These are phyloP conservation scores for Colletotrichum sp. DNA, from an alignment of 2,329 filamentous ascomycete genomes.

Conservation along the genomic window DNA sequence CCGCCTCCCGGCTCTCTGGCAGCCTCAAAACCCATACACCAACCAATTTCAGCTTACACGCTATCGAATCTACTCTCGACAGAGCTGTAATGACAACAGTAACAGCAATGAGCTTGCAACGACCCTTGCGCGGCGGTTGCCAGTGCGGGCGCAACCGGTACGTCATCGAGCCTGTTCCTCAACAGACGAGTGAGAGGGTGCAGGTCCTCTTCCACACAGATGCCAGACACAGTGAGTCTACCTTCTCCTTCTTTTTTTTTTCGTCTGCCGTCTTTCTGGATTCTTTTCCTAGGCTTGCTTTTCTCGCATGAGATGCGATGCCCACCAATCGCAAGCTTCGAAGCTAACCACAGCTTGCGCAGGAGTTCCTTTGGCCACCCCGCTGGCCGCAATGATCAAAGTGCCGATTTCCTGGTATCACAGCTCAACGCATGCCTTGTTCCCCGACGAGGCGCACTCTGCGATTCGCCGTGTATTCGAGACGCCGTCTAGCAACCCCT, in stretches of 20 bases:
- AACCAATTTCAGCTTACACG: background rate
- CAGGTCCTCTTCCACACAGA: constrained; percentile 79
- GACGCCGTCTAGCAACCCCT: constrained; percentile 59
- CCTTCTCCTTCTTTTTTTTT: background rate
- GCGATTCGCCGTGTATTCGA: constrained; percentile 73
- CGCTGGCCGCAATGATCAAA: constrained; percentile 81
- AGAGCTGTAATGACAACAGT: constrained; percentile 19
- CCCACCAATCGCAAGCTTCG: background rate
- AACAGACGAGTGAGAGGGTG: constrained; percentile 57
- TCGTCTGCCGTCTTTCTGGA: background rate
- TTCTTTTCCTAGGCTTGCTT: background rate
- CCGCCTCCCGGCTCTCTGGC: background rate
- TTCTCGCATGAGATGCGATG: background rate
- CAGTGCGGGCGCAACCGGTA: constrained; percentile 88
- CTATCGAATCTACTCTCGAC: background rate
- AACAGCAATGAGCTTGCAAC: constrained; percentile 45
- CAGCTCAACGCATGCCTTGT: constrained; percentile 76
- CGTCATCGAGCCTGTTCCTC: constrained; percentile 69
- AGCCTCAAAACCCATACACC: background rate
- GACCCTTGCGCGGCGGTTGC: constrained; percentile 76
- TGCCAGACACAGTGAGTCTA: constrained; percentile 70
- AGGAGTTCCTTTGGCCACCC: constrained; percentile 72
- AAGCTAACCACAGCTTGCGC: constrained; percentile 21
- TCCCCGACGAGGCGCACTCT: constrained; percentile 75
- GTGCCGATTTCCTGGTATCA: constrained; percentile 84